Conservation (phyloP, 73 alveolate species). For the Symbiodinium pilosum region DNA sequence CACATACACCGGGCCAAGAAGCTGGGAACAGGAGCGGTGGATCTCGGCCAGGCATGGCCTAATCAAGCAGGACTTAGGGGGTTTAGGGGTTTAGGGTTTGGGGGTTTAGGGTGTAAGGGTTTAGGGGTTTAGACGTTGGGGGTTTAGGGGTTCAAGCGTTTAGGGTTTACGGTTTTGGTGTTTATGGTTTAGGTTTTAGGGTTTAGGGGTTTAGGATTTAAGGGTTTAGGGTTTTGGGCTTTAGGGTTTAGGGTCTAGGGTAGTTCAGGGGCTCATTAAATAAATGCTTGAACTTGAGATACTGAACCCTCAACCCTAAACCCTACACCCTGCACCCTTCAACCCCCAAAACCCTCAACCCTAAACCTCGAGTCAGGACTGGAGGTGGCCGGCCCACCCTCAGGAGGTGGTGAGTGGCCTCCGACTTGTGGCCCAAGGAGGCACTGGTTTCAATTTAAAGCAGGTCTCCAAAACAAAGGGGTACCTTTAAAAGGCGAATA, state of each 20-base stretch:
- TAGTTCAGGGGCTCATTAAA: background rate
- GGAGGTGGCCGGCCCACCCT: too few relatives aligned
- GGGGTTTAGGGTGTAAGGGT: background rate
- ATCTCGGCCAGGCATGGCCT: slow-evolving; percentile 76
- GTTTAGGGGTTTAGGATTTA: background rate
- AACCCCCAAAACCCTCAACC: background rate
- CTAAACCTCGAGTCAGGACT: too few relatives aligned
- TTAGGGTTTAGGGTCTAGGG: background rate
- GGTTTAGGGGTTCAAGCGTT: background rate
- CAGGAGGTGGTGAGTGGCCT: too few relatives aligned
- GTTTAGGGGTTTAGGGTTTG: background rate
- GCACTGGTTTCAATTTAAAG: too few relatives aligned
- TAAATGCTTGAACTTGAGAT: background rate
- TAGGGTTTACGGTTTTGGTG: background rate
- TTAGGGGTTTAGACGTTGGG: background rate
- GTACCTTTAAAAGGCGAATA: too few relatives aligned
- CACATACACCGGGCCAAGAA: too few relatives aligned
- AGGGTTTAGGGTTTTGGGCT: background rate
- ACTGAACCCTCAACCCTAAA: background rate
- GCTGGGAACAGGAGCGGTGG: slow-evolving; percentile 35
- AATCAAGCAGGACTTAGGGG: slow-evolving; percentile 29
- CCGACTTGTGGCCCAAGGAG: too few relatives aligned
- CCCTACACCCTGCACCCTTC: background rate
- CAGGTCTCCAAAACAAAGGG: too few relatives aligned
- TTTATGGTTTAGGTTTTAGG: background rate